Percentiles rank a stretch among this genome's conserved stretches.
These are phyloP conservation scores for Acanthochlamys bracteata DNA, from an alignment of 106 monocot species.

Conservation along the genomic window DNA sequence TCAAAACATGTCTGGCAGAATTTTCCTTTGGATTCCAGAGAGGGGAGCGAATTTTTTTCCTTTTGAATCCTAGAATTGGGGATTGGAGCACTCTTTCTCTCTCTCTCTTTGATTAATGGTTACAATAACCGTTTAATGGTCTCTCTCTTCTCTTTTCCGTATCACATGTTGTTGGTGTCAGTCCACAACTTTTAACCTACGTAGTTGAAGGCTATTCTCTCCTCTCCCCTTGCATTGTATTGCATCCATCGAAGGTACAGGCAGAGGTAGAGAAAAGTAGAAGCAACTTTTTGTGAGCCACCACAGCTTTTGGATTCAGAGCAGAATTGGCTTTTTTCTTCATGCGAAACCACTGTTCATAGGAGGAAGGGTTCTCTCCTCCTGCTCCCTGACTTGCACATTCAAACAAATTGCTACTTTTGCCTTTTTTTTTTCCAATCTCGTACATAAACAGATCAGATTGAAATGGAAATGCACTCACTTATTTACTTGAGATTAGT, in stretches of 20 bases:
- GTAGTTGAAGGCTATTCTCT: not conserved
- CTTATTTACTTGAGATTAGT: too few species aligned
- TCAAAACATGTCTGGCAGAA: not conserved
- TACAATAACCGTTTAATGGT: conserved; percentile 14
- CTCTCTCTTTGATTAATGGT: not conserved
- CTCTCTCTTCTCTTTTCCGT: conserved; percentile 12
- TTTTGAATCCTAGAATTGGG: not conserved
- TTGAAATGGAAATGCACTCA: too few species aligned
- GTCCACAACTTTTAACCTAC: not conserved
- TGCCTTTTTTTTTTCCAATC: not conserved
- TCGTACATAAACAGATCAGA: too few species aligned
- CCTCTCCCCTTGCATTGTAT: conserved; percentile 6
- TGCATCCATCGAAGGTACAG: not conserved
- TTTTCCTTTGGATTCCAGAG: not conserved
- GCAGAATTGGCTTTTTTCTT: conserved; percentile 13
- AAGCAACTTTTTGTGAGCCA: conserved; percentile 11
- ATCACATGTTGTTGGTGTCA: conserved; percentile 28
- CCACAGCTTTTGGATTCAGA: conserved; percentile 15
- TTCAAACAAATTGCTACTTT: conserved; percentile 17
- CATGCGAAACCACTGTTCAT: not conserved
- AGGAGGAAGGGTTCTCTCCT: not conserved
- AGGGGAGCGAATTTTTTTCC: not conserved
- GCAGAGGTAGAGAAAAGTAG: conserved; percentile 10
- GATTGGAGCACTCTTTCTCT: not conserved
- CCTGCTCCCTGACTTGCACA: conserved; percentile 1